Conservation (phyloP, 1,284 basidiomycete genomes). For the Polyporus tsugae region DNA sequence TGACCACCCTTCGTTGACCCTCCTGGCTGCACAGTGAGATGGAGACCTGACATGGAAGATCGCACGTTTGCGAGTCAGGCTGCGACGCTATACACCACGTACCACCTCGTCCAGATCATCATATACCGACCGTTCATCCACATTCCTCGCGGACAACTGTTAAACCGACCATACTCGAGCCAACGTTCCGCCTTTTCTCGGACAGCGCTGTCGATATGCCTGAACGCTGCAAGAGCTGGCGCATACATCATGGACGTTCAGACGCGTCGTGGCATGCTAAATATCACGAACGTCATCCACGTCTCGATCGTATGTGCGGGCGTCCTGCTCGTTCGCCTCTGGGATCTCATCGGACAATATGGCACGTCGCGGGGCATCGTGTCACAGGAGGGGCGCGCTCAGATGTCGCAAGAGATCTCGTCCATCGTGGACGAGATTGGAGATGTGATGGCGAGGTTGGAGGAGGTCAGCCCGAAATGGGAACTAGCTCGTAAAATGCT, state of each 20-base stretch:
- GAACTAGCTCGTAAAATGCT: constrained; percentile 40
- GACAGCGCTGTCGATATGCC: constrained; percentile 70
- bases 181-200: constrained; percentile 44
- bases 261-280: constrained; percentile 49
- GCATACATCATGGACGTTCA: constrained; percentile 67
- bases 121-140: constrained; percentile 82
- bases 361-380: constrained; percentile 23
- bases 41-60: constrained; percentile 66
- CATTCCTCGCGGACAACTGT: constrained; percentile 34
- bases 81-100: constrained; percentile 71
- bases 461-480: constrained; percentile 40
- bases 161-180: constrained; percentile 20
- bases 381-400: constrained; percentile 17
- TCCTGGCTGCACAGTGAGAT: constrained; percentile 57
- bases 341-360: constrained; percentile 41
- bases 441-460: constrained; percentile 36
- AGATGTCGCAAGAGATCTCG: constrained; percentile 33
- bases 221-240: constrained; percentile 70
- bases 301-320: constrained; percentile 40
- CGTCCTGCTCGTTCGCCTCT: constrained; percentile 41
- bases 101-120: constrained; percentile 76
- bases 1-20: neutral
- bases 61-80: constrained; percentile 70
- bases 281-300: constrained; percentile 39
- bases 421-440: constrained; percentile 37